Evolutionary conservation across 2,329 filamentous ascomycete genomes (phyloP).

Genomic region (Ophiobolus disseminans): DNA sequence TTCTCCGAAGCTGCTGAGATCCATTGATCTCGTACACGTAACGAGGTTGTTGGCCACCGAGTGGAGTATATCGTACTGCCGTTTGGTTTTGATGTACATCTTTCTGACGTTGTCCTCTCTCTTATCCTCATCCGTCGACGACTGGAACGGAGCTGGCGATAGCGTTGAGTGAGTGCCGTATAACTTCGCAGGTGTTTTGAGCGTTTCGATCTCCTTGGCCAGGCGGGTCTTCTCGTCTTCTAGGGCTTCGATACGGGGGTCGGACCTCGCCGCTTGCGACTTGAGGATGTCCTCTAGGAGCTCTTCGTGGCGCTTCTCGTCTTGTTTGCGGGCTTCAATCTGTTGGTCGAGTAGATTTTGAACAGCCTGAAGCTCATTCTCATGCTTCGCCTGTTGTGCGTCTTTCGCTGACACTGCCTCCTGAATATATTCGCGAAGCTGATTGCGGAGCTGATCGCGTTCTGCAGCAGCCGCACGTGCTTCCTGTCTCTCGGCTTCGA

Average conservation of each 20-base stretch:
- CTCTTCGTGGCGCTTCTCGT: slow-evolving; percentile 3
- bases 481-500: background rate
- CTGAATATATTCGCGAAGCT: background rate
- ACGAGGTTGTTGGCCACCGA: slow-evolving; percentile 13
- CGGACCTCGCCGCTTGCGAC: background rate
- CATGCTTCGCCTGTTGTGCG: background rate
- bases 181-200: background rate
- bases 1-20: slow-evolving; percentile 28
- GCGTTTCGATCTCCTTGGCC: background rate
- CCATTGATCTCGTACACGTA: slow-evolving; percentile 18
- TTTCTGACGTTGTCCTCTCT: slow-evolving; percentile 29
- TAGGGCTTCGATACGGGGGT: background rate
- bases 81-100: slow-evolving; percentile 27
- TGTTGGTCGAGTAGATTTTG: background rate
- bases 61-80: slow-evolving; percentile 22
- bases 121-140: slow-evolving; percentile 3
- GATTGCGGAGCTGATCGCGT: background rate
- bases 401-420: background rate
- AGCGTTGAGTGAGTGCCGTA: slow-evolving; percentile 6
- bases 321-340: background rate
- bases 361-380: background rate
- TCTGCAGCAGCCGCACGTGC: background rate
- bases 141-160: background rate
- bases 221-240: slow-evolving; percentile 1
- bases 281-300: slow-evolving; percentile 6